Conservation (phyloP, 441 rosid species). For the Manihot esculenta region DNA sequence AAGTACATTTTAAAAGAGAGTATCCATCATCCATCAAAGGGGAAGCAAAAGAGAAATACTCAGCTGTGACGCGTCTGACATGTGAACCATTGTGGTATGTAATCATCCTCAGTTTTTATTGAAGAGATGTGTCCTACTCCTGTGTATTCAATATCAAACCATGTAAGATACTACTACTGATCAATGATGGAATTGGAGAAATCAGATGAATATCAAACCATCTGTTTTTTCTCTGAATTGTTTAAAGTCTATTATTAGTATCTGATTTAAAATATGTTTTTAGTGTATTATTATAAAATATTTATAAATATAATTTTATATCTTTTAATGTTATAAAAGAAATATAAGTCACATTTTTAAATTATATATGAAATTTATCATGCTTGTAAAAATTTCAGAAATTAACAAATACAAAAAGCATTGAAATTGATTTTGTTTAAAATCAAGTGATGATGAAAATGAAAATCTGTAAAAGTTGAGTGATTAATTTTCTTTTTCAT, state of each 20-base stretch:
- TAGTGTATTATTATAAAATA: no score
- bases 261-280: no score
- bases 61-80: conserved; percentile 16
- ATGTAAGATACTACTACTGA: conserved; percentile 1
- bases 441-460: no score
- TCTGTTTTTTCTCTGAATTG: neutral
- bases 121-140: conserved; percentile 56
- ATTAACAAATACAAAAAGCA: no score
- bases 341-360: no score
- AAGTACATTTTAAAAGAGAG: conserved; percentile 11
- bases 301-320: no score
- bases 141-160: conserved; percentile 24
- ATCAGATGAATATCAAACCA: neutral
- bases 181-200: neutral
- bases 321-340: no score
- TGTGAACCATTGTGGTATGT: conserved; percentile 33
- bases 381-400: no score
- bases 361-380: no score
- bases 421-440: no score
- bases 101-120: conserved; percentile 56
- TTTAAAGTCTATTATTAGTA: neutral
- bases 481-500: no score
- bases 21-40: conserved; percentile 18
- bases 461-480: no score
- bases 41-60: neutral